phyloP scores from a whole-genome alignment of 345 rosid genomes.

The Dipteronia dyeriana region DNA sequence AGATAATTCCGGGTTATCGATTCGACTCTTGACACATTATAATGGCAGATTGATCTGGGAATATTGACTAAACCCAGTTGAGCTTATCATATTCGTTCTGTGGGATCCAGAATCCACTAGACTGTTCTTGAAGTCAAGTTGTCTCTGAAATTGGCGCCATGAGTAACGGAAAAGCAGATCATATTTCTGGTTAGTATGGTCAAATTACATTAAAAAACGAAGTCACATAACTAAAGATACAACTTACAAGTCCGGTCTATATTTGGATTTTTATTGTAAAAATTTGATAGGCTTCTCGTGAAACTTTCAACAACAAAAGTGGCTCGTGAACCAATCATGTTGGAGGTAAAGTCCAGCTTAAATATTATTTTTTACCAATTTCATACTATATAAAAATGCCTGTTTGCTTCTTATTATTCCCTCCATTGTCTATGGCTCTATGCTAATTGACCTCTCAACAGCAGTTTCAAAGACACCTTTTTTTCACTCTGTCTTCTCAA shows the following conservation, averaged over 20 bases:
- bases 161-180: constrained; percentile 29
- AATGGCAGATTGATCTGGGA: background rate
- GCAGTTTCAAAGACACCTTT: constrained; percentile 9
- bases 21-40: background rate
- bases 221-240: too few relatives aligned
- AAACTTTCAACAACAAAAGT: background rate
- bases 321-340: background rate
- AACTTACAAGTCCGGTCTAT: too few relatives aligned
- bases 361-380: background rate
- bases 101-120: constrained; percentile 29
- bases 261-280: background rate
- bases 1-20: background rate
- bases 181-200: too few relatives aligned
- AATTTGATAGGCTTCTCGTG: background rate
- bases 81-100: background rate
- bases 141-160: constrained; percentile 26
- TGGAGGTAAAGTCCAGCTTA: background rate
- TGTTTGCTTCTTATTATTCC: constrained; percentile 24
- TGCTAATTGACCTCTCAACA: constrained; percentile 31
- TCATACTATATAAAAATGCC: constrained; percentile 3
- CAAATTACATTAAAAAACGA: too few relatives aligned
- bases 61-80: background rate
- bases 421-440: constrained; percentile 21
- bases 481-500: background rate
- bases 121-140: constrained; percentile 1